Base-by-base conservation (phyloP, 2,329 filamentous ascomycete species). In the Diplocarpon mali region DNA sequence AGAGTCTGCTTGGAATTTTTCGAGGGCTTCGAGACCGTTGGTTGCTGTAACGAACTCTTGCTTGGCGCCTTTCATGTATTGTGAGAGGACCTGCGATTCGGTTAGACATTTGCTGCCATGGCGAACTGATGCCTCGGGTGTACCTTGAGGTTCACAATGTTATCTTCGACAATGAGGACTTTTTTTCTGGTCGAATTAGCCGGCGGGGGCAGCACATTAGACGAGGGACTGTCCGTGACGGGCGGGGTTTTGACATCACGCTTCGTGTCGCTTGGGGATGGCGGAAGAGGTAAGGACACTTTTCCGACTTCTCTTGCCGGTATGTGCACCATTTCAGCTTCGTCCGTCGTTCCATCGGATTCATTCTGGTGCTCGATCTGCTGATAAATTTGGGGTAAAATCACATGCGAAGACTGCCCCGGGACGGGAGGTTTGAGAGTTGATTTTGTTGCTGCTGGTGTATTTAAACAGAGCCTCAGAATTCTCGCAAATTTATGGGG, bases 1-100 rank as follows among this genome's bases (percentile, higher is more conserved):
- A 1, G 49, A 47, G 5, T 40, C 39, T 9, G 44, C 44, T 39
- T 52, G 42, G 14, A 52, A 57, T 31, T 55, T 53, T 8, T 69
- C 56, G 2, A 73, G 60, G 5, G 70, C 71, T 56, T 72, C 64
- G 1, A 65, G 58, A 5, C 70, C 71, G 47, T 73, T 65, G 5
- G 48, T 54, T 4, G 69, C 70, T 1, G 57, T 56, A 15, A 60
- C 58, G 10, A 62, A 60, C 14, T 58, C 52, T 15, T 50, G 32
- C 9, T 51, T 46, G 13, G 52, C 35, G 14, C 50, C 47, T 27
- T 49, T 51, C 54, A 60, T 57, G 14, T 49, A 51, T 10, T 53
- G 47, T 10, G 46, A 43, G 2, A 60, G 51, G 14, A 58, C 45
- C 51, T 56, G 29, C 17, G 2, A 7, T 13, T 16, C n/a, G 27